Evolutionary conservation across 805 yeast genomes (phyloP).

Genomic region (Pachysolen tannophilus): DNA sequence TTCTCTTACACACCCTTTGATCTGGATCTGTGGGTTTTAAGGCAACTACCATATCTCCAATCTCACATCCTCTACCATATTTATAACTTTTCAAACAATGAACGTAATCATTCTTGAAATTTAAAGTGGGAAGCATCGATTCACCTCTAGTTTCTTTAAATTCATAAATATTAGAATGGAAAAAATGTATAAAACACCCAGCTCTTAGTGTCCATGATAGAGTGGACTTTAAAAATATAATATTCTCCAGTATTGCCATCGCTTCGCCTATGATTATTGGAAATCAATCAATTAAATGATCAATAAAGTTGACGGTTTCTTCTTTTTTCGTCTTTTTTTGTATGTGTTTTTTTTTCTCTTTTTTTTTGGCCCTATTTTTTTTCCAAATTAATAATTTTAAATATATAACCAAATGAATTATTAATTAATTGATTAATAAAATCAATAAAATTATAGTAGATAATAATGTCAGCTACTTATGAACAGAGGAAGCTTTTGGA

Average conservation of each 20-base stretch:
- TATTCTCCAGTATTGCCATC: not conserved
- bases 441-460: too few species aligned
- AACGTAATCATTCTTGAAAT: constrained; percentile 68
- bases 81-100: constrained; percentile 60
- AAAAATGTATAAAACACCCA: constrained; percentile 58
- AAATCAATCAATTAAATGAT: too few species aligned
- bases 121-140: constrained; percentile 89
- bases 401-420: too few species aligned
- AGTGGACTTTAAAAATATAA: constrained; percentile 16
- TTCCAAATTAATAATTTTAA: too few species aligned
- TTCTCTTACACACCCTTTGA: constrained; percentile 83
- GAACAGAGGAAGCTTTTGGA: constrained; percentile 71
- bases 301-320: too few species aligned
- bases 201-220: constrained; percentile 48
- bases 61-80: constrained; percentile 54
- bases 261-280: too few species aligned
- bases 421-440: too few species aligned
- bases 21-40: constrained; percentile 83
- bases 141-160: constrained; percentile 84
- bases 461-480: too few species aligned
- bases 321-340: too few species aligned
- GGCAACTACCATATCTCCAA: constrained; percentile 88
- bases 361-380: too few species aligned
- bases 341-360: too few species aligned
- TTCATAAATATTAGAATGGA: constrained; percentile 62